Conservation (phyloP, 2,329 filamentous ascomycete genomes). For the Botryosphaeria dothidea region DNA sequence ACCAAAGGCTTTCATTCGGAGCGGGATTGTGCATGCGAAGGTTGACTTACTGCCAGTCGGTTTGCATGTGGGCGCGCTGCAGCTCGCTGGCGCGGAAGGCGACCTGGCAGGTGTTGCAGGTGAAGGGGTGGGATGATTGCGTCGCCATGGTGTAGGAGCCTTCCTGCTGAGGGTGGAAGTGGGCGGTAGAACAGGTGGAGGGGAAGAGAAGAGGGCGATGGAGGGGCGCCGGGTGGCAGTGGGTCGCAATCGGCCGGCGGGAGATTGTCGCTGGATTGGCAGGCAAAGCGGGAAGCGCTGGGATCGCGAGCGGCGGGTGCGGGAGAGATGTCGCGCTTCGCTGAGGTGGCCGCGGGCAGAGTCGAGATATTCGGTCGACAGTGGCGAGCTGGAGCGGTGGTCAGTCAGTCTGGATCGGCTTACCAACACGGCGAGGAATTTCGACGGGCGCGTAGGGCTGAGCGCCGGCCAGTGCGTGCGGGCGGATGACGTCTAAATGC, state of each 20-base stretch:
- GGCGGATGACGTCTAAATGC: conserved; percentile 9
- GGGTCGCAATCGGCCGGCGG: conserved; percentile 13
- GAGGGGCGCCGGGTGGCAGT: conserved; percentile 6
- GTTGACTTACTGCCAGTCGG: conserved; percentile 91
- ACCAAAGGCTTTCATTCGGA: not conserved
- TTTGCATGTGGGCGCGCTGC: conserved; percentile 95
- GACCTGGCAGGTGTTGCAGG: conserved; percentile 97
- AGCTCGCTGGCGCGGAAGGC: conserved; percentile 92
- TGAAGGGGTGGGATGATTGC: conserved; percentile 72
- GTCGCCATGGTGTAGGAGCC: conserved; percentile 32
- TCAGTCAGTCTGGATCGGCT: not conserved
- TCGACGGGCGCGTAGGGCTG: conserved; percentile 8
- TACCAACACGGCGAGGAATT: conserved; percentile 18
- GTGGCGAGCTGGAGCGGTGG: not conserved
- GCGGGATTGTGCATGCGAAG: not conserved
- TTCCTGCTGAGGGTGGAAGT: not conserved
- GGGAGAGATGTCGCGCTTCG: not conserved
- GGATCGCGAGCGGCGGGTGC: not conserved
- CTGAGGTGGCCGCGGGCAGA: not conserved
- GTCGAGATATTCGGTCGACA: not conserved
- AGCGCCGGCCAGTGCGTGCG: not conserved
- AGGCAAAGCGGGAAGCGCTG: not conserved
- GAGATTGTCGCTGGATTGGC: conserved; percentile 1
- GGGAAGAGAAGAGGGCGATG: conserved; percentile 4
- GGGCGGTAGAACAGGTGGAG: conserved; percentile 17